Percentiles rank a stretch among this genome's conserved stretches.
phyloP scores from a whole-genome alignment of 345 rosid species.

The Acer yangbiense region DNA sequence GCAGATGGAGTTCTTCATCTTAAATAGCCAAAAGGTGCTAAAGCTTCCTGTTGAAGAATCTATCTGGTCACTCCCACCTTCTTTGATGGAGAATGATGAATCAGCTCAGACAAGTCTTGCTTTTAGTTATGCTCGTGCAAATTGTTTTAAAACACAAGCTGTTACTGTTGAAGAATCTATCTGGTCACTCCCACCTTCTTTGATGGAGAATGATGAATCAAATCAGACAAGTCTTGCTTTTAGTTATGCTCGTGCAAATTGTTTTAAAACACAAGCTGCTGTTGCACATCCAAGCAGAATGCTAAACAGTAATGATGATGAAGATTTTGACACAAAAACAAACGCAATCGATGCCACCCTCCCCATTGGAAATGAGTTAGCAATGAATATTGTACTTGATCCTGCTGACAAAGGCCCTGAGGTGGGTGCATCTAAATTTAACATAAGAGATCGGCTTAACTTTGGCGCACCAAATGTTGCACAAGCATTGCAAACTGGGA shows the following conservation, averaged over 20 bases:
- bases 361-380: slow-evolving; percentile 39
- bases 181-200: slow-evolving; percentile 58
- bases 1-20: slow-evolving; percentile 69
- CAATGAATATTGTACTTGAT: slow-evolving; percentile 12
- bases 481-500: slow-evolving; percentile 62
- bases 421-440: slow-evolving; percentile 31
- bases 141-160: slow-evolving; percentile 41
- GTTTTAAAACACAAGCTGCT: slow-evolving; percentile 36
- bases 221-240: slow-evolving; percentile 20
- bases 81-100: slow-evolving; percentile 26
- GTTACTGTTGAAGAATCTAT: no score
- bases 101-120: slow-evolving; percentile 15
- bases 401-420: slow-evolving; percentile 32
- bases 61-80: slow-evolving; percentile 57
- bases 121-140: slow-evolving; percentile 32
- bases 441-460: slow-evolving; percentile 52
- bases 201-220: slow-evolving; percentile 24
- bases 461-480: slow-evolving; percentile 43
- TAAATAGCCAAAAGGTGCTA: slow-evolving; percentile 72
- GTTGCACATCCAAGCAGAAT: slow-evolving; percentile 26
- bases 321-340: slow-evolving; percentile 17
- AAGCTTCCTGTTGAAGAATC: slow-evolving; percentile 69
- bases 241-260: slow-evolving; percentile 37
- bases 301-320: slow-evolving; percentile 27
- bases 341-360: slow-evolving; percentile 34